phyloP scores from a whole-genome alignment of 2,329 filamentous ascomycete genomes.

The Aspergillus sp. region DNA sequence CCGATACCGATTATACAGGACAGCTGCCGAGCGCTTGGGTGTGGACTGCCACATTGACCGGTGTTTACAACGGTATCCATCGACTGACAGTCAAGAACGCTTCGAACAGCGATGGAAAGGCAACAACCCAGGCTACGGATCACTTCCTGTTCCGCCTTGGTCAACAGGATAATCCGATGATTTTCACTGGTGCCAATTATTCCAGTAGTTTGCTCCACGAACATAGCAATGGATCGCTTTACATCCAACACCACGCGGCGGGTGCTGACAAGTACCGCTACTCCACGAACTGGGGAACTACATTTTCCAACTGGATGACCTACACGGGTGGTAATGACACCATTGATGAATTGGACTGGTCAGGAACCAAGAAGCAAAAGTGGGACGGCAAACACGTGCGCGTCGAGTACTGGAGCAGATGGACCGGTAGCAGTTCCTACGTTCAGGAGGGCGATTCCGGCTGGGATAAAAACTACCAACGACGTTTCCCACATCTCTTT shows the following conservation, averaged over 20 bases:
- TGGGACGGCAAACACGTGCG: slow-evolving; percentile 61
- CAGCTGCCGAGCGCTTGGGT: slow-evolving; percentile 52
- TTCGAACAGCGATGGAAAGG: slow-evolving; percentile 37
- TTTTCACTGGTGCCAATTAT: slow-evolving; percentile 58
- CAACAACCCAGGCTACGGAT: slow-evolving; percentile 50
- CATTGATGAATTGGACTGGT: slow-evolving; percentile 50
- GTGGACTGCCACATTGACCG: slow-evolving; percentile 48
- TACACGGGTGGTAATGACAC: slow-evolving; percentile 51
- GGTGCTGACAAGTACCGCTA: slow-evolving; percentile 61
- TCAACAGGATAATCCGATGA: slow-evolving; percentile 53
- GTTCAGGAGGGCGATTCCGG: slow-evolving; percentile 56
- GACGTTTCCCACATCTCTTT: slow-evolving; percentile 59
- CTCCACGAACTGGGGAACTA: slow-evolving; percentile 56
- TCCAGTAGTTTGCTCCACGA: slow-evolving; percentile 49
- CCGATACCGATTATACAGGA: slow-evolving; percentile 40
- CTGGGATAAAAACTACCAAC: slow-evolving; percentile 32
- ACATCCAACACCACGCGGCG: slow-evolving; percentile 54
- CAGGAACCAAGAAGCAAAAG: slow-evolving; percentile 52
- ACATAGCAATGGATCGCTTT: slow-evolving; percentile 39
- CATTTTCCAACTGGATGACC: slow-evolving; percentile 55
- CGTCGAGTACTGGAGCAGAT: slow-evolving; percentile 59
- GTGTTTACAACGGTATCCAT: slow-evolving; percentile 59
- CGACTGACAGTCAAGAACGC: slow-evolving; percentile 54
- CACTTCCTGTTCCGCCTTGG: slow-evolving; percentile 60
- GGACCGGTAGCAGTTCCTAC: slow-evolving; percentile 56